Conservation (phyloP, 345 rosid genomes). For the Syzygium aromaticum region DNA sequence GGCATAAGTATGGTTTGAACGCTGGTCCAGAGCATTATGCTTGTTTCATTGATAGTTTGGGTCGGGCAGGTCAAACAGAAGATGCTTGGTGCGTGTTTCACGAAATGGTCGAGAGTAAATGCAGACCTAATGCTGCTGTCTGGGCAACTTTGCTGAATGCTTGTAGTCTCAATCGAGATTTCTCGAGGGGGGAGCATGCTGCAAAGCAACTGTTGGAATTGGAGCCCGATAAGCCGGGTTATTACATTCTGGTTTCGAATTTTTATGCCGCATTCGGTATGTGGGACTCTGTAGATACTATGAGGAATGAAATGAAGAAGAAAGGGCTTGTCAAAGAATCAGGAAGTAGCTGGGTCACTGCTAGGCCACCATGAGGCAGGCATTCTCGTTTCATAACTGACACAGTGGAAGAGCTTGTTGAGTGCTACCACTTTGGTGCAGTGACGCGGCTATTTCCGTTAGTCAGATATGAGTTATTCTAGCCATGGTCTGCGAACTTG, state of each 20-base stretch:
- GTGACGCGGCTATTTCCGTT: background rate
- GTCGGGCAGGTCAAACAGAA: slow-evolving; percentile 54
- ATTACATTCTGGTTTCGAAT: slow-evolving; percentile 45
- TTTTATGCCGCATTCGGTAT: slow-evolving; percentile 52
- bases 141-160: slow-evolving; percentile 58
- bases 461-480: background rate
- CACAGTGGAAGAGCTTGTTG: background rate
- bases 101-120: slow-evolving; percentile 24
- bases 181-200: slow-evolving; percentile 42
- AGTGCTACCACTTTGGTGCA: background rate
- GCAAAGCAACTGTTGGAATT: slow-evolving; percentile 48
- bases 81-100: slow-evolving; percentile 45
- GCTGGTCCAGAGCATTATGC: slow-evolving; percentile 56
- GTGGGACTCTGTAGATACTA: slow-evolving; percentile 49
- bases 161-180: slow-evolving; percentile 48
- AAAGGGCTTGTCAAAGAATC: slow-evolving; percentile 45
- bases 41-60: slow-evolving; percentile 53
- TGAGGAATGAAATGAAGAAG: slow-evolving; percentile 39
- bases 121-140: slow-evolving; percentile 23
- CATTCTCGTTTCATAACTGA: background rate
- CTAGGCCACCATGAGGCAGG: background rate
- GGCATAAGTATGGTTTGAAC: slow-evolving; percentile 26
- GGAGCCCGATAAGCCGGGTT: slow-evolving; percentile 34
- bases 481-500: background rate
- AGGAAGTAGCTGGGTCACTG: slow-evolving; percentile 48